phyloP scores from a whole-genome alignment of 768 basidiomycete species.

The Collybiopsis confluens region DNA sequence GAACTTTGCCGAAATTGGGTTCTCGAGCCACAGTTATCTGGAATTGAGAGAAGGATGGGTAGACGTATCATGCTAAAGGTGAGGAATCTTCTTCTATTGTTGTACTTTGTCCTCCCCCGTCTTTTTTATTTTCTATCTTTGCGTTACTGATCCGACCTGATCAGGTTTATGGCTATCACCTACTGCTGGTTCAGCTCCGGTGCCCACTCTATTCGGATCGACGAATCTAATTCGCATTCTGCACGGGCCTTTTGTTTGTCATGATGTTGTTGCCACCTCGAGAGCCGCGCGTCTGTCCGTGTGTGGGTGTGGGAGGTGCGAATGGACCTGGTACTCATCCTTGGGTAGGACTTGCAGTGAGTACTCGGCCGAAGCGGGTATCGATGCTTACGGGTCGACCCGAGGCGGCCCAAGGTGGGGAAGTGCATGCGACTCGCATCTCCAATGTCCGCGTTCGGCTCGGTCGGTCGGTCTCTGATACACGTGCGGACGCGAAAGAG shows the following conservation, averaged over 20 bases:
- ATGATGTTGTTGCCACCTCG: slow-evolving; percentile 45
- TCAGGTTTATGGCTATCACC: slow-evolving; percentile 88
- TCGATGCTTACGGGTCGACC: too few relatives aligned
- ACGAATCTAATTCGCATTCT: slow-evolving; percentile 91
- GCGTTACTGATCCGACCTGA: too few relatives aligned
- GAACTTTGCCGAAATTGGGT: slow-evolving; percentile 27
- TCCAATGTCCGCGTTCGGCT: too few relatives aligned
- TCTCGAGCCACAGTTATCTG: slow-evolving; percentile 44
- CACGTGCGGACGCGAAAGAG: slow-evolving; percentile 43
- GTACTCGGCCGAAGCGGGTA: too few relatives aligned
- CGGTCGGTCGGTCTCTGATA: slow-evolving; percentile 50
- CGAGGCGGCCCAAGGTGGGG: too few relatives aligned
- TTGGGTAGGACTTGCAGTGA: too few relatives aligned
- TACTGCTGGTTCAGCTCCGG: slow-evolving; percentile 42
- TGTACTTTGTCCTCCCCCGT: neutral
- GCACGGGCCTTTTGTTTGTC: slow-evolving; percentile 88
- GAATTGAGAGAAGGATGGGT: slow-evolving; percentile 80
- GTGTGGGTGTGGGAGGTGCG: too few relatives aligned
- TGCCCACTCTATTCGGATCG: slow-evolving; percentile 86
- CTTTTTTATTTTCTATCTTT: too few relatives aligned
- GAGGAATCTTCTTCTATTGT: slow-evolving; percentile 7
- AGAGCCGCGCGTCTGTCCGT: neutral
- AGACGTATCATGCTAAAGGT: slow-evolving; percentile 99
- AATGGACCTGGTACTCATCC: neutral
- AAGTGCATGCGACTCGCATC: too few relatives aligned